A percentile compares a stretch with the other conserved stretches of the same genome.
These are phyloP conservation scores for Turritis glabra DNA, from an alignment of 345 rosid species.

Conservation along the genomic window DNA sequence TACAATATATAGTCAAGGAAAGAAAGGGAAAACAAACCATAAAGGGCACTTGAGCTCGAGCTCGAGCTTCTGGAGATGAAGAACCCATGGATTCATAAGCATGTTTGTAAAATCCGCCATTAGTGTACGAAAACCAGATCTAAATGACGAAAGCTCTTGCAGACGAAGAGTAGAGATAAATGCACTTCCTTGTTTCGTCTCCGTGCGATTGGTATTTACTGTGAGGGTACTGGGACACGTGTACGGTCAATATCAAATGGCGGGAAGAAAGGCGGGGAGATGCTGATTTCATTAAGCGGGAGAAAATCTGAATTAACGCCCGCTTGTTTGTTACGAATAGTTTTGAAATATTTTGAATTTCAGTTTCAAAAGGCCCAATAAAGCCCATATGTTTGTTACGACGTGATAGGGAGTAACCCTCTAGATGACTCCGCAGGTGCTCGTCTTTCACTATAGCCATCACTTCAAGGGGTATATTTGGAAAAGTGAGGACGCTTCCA, in stretches of 20 bases:
- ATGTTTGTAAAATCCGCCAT: constrained; percentile 49
- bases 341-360: constrained; percentile 26
- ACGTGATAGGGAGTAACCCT: not conserved
- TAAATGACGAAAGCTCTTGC: constrained; percentile 18
- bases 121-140: constrained; percentile 25
- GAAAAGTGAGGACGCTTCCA: constrained; percentile 31
- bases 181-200: not conserved
- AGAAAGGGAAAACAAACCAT: constrained; percentile 50
- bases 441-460: not conserved
- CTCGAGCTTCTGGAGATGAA: constrained; percentile 74
- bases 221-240: constrained; percentile 36
- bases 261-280: constrained; percentile 38
- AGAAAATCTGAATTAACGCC: constrained; percentile 5
- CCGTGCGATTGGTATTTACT: constrained; percentile 21
- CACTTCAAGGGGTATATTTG: constrained; percentile 35
- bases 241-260: constrained; percentile 35
- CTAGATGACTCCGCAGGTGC: not conserved
- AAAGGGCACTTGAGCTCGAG: constrained; percentile 90
- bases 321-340: constrained; percentile 32
- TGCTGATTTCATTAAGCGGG: constrained; percentile 27
- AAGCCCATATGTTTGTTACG: constrained; percentile 20
- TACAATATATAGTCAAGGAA: not conserved
- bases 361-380: constrained; percentile 19
- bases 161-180: not conserved
- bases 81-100: constrained; percentile 68